Conservation (phyloP, 2,329 filamentous ascomycete species). For the Colletotrichum sp. region DNA sequence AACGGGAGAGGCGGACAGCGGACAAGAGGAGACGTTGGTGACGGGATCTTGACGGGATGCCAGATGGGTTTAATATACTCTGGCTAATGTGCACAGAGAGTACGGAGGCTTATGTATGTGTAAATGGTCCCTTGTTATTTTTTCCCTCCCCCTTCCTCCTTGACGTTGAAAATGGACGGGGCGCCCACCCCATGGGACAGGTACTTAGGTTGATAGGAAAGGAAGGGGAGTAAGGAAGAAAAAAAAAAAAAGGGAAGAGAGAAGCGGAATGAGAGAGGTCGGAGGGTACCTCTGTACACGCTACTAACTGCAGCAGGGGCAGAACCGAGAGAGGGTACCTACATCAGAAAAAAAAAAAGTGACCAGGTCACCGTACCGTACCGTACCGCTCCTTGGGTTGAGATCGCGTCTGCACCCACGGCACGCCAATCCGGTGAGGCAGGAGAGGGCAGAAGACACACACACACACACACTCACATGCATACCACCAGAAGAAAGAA, state of each 20-base stretch:
- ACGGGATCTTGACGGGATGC: slow-evolving; percentile 1
- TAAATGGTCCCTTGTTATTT: slow-evolving; percentile 9
- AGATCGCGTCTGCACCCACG: slow-evolving; percentile 12
- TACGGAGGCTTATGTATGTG: not conserved
- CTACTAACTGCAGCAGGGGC: slow-evolving; percentile 7
- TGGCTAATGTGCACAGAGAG: not conserved
- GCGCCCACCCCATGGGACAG: not conserved
- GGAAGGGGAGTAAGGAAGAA: not conserved
- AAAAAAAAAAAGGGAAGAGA: not conserved
- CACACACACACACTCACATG: not conserved
- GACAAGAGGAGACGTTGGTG: not conserved
- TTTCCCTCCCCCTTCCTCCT: not conserved
- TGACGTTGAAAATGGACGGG: slow-evolving; percentile 10
- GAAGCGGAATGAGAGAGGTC: slow-evolving; percentile 13
- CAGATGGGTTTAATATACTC: slow-evolving; percentile 18
- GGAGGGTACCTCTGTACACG: slow-evolving; percentile 10
- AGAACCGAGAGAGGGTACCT: slow-evolving; percentile 14
- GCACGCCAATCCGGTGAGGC: slow-evolving; percentile 12
- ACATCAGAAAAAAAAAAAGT: slow-evolving; percentile 1
- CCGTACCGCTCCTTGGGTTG: not conserved
- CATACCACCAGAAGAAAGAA: not conserved
- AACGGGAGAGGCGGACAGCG: not conserved
- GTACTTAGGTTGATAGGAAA: slow-evolving; percentile 4
- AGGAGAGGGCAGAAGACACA: not conserved
- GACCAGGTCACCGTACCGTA: slow-evolving; percentile 1